Conservation (phyloP, 495 filamentous ascomycete species). For the Achaetomiella virescens region DNA sequence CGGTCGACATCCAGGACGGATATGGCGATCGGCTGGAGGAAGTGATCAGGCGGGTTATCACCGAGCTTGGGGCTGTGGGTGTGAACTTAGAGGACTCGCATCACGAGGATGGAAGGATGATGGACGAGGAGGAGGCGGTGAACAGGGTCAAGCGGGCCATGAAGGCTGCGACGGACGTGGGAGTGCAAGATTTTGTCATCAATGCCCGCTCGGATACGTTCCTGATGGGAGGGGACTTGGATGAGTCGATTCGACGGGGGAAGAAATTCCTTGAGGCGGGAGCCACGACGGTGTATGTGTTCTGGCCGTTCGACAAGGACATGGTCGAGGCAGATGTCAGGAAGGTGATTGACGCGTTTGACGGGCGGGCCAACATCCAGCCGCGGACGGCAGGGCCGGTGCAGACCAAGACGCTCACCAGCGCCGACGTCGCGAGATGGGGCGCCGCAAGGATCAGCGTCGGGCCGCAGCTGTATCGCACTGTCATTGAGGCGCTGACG, state of each 20-base stretch:
- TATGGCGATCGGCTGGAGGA: slow-evolving; percentile 41
- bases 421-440: slow-evolving; percentile 19
- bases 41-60: slow-evolving; percentile 28
- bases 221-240: slow-evolving; percentile 26
- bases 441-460: slow-evolving; percentile 46
- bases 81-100: slow-evolving; percentile 48
- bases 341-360: slow-evolving; percentile 29
- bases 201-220: slow-evolving; percentile 45
- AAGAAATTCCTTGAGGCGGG: slow-evolving; percentile 42
- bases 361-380: slow-evolving; percentile 29
- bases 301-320: slow-evolving; percentile 25
- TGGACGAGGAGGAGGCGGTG: slow-evolving; percentile 31
- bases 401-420: slow-evolving; percentile 27
- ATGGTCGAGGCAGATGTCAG: slow-evolving; percentile 30
- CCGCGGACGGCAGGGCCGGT: slow-evolving; percentile 20
- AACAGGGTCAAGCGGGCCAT: slow-evolving; percentile 33
- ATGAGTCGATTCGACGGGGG: slow-evolving; percentile 41
- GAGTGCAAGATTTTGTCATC: slow-evolving; percentile 45
- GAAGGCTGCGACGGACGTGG: slow-evolving; percentile 26
- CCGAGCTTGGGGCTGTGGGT: slow-evolving; percentile 44
- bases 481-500: slow-evolving; percentile 5
- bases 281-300: slow-evolving; percentile 44
- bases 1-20: slow-evolving; percentile 49
- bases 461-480: slow-evolving; percentile 23
- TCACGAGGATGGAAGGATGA: slow-evolving; percentile 26